A percentile compares a stretch with the other conserved stretches of the same genome.
phyloP scores from a whole-genome alignment of 768 basidiomycete genomes.

The Gloeopeniophorella convolvens region DNA sequence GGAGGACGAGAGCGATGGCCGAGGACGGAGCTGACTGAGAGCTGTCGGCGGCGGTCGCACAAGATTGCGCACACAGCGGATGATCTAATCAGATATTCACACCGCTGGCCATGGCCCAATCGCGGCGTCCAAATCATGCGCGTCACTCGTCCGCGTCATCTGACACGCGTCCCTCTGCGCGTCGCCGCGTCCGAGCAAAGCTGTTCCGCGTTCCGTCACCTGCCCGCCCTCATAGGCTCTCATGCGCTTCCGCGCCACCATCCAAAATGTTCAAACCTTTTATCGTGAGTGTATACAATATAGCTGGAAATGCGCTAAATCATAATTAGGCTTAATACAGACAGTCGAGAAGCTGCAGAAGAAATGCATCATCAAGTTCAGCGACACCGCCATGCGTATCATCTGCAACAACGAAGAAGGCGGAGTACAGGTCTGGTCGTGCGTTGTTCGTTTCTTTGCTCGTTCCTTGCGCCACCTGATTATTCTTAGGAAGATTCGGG shows the following conservation, averaged over 20 bases:
- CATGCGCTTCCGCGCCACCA: conserved; percentile 24
- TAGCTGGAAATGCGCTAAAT: background rate
- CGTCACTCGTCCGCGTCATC: too few relatives aligned
- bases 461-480: conserved; percentile 6
- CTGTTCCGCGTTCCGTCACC: too few relatives aligned
- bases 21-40: too few relatives aligned
- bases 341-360: conserved; percentile 80
- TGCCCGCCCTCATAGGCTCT: too few relatives aligned
- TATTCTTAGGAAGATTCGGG: conserved; percentile 49
- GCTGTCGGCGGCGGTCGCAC: too few relatives aligned
- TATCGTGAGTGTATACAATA: conserved; percentile 8
- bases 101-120: too few relatives aligned
- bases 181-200: too few relatives aligned
- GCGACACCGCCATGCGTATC: conserved; percentile 65
- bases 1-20: too few relatives aligned
- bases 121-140: too few relatives aligned
- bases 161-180: too few relatives aligned
- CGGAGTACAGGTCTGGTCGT: conserved; percentile 86
- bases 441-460: conserved; percentile 32
- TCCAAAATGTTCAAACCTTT: conserved; percentile 19
- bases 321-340: conserved; percentile 60
- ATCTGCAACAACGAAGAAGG: conserved; percentile 84
- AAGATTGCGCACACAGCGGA: too few relatives aligned
- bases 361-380: conserved; percentile 76
- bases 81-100: too few relatives aligned